Conservation (phyloP, 2,329 filamentous ascomycete genomes). For the Aspergillus sp. region DNA sequence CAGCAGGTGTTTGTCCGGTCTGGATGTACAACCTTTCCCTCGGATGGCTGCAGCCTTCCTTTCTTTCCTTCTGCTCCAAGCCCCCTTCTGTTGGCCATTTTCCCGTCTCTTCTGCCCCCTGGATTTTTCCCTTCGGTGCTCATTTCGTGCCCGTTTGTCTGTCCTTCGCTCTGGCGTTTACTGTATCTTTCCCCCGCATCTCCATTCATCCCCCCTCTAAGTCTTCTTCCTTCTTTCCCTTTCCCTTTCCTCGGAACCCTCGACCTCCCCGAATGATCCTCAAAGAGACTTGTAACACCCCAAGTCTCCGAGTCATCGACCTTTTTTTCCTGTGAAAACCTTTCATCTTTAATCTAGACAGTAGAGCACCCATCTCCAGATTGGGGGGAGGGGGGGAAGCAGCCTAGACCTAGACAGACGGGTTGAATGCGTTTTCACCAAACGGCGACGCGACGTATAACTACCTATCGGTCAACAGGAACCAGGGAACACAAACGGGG, state of each 20-base stretch:
- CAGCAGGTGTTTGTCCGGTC: slow-evolving; percentile 22
- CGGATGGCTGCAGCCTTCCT: slow-evolving; percentile 25
- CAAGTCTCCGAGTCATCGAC: background rate
- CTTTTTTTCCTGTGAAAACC: background rate
- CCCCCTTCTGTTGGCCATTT: slow-evolving; percentile 5
- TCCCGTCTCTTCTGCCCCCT: background rate
- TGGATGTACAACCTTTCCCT: slow-evolving; percentile 20
- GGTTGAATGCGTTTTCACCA: background rate
- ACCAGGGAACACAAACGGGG: background rate
- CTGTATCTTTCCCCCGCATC: background rate
- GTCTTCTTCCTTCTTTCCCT: too few relatives aligned
- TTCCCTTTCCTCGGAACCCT: too few relatives aligned
- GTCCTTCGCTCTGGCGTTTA: background rate
- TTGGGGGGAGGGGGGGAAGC: background rate
- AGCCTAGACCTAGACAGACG: background rate
- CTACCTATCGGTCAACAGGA: background rate
- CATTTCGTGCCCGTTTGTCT: background rate
- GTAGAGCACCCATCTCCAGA: background rate
- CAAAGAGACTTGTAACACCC: background rate
- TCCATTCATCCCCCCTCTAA: too few relatives aligned
- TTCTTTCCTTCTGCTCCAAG: slow-evolving; percentile 10
- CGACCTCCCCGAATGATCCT: too few relatives aligned
- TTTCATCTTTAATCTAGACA: background rate
- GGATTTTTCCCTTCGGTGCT: background rate
- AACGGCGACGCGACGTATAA: background rate